Base-by-base conservation (phyloP, 2,329 filamentous ascomycete species). In the Ophiostoma montium region DNA sequence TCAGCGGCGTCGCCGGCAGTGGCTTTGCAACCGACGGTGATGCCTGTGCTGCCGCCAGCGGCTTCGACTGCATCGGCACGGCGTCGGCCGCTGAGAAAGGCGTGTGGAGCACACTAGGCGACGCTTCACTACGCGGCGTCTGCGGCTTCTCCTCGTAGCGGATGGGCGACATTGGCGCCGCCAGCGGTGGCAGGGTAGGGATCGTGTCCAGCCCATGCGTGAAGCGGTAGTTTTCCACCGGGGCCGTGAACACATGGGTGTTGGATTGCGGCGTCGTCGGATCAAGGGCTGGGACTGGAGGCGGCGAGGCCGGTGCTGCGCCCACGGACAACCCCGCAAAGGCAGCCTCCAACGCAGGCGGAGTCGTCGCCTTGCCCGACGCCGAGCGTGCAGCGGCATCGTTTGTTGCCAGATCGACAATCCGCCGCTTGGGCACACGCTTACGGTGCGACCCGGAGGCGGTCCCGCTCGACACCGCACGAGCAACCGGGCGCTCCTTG, bases 321-420 rank as follows among this genome's bases (percentile, higher is more conserved):
- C 21, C 7, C 9, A 46, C 12, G 0, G 27, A 18, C 6, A 31
- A 5, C 2, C 32, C 43, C 10, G 19, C 27, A 16, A 46, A 38
- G 2, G 43, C 36, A 7, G 46, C 46, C 19, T 51, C 46, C 6
- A 46, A 7, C 2, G 11, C 50, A 3, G 57, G 52, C 59, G 57
- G 12, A 57, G 55, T 19, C 5, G 30, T 10, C 16, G 16, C 13
- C 16, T 11, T 39, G 9, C 13, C 31, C 13, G 44, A 39, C 1
- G 16, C 35, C 4, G 43, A 42, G 18, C 54, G 56, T 60, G 44
- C 19, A 10, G 49, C 41, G 2, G 33, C 18, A 39, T 78, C 74
- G 46, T 67, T 69, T 2, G 74, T 79, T 7, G 78, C 75, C 11
- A 82, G 65, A 56, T 82, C 78, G 16, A 82, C 77, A 50, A 82